Evolutionary conservation across 768 basidiomycete genomes (phyloP), one percentile per base, ranked within the genome.

Genomic region (Dentipellis fragilis): DNA sequence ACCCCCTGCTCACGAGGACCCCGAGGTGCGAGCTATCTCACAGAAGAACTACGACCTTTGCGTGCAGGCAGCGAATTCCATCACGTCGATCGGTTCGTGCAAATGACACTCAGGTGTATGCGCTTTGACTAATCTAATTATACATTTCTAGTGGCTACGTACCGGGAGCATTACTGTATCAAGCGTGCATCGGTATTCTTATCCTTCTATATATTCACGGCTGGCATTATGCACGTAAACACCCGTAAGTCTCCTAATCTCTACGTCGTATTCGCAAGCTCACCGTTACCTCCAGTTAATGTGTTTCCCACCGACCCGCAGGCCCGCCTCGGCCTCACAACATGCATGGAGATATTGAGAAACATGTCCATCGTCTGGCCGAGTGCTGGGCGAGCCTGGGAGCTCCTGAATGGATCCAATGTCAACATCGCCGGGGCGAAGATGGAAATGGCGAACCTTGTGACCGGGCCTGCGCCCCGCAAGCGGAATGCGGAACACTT

Each of bases 171-270:
- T 36, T 85, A 85, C 67, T 73, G 77, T 45, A 71, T 88, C 56
- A 75, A 76, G 49, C 77, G 78, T 12, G 80, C 80, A 16, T 71
- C 88, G 1, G 84, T 83, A 4, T 90, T 88, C 65, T 69, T 88
- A 29, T 84, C 79, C 62, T 91, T 89, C 64, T 89, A 89, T 63
- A 73, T 88, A 14, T 91, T 91, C 71, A 84, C 84, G 2, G 87
- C 87, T 14, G 80, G 80, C 55, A 80, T 90, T 52, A 88, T 87
- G 85, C 89, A 90, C 62, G 79, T 87, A 48, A 81, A 81, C 2
- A 83, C 73, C 40, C 68, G 88, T 91, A 63, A 61, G 87, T 78
- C 11, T 4, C 17, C 17, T 55, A 3, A 38, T 47, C 12, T 38
- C 21, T 42, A 39, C 3, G 21, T 55, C 56, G 57, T 34, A n/a